A percentile compares a stretch with the other conserved stretches of the same genome.
phyloP scores from a whole-genome alignment of 2,329 filamentous ascomycete genomes.

The Nemania sp. region DNA sequence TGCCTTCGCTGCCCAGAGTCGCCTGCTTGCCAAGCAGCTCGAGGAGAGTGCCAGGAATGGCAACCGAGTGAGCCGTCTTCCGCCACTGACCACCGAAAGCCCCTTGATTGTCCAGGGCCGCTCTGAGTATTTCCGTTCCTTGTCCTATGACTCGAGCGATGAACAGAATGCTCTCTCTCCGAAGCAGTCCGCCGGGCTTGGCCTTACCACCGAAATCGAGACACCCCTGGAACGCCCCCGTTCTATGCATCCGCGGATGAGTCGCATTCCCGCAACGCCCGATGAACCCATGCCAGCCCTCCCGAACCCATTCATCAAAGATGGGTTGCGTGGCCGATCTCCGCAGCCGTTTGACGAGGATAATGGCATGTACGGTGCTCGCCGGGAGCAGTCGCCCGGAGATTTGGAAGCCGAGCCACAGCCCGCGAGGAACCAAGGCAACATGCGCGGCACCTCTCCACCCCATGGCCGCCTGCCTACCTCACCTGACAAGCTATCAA shows the following conservation, averaged over 20 bases:
- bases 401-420: constrained; percentile 48
- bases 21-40: constrained; percentile 83
- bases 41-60: constrained; percentile 77
- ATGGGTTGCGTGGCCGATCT: constrained; percentile 48
- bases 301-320: constrained; percentile 46
- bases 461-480: constrained; percentile 41
- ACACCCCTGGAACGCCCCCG: constrained; percentile 62
- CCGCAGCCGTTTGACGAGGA: constrained; percentile 47
- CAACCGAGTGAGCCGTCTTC: constrained; percentile 81
- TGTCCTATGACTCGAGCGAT: constrained; percentile 65
- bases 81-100: constrained; percentile 80
- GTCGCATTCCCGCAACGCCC: constrained; percentile 60
- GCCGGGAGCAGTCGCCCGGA: constrained; percentile 62
- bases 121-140: constrained; percentile 79
- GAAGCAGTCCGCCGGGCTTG: constrained; percentile 49
- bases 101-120: constrained; percentile 76
- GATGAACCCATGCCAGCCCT: constrained; percentile 54
- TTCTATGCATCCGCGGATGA: constrained; percentile 78
- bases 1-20: constrained; percentile 90
- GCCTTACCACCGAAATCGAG: constrained; percentile 60
- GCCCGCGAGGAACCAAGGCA: constrained; percentile 41
- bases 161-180: constrained; percentile 48
- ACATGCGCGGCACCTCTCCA: constrained; percentile 44
- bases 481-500: constrained; percentile 51
- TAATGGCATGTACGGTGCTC: constrained; percentile 54